phyloP scores from a whole-genome alignment of 176 grass and related monocot species.

The Eleusine coracana region DNA sequence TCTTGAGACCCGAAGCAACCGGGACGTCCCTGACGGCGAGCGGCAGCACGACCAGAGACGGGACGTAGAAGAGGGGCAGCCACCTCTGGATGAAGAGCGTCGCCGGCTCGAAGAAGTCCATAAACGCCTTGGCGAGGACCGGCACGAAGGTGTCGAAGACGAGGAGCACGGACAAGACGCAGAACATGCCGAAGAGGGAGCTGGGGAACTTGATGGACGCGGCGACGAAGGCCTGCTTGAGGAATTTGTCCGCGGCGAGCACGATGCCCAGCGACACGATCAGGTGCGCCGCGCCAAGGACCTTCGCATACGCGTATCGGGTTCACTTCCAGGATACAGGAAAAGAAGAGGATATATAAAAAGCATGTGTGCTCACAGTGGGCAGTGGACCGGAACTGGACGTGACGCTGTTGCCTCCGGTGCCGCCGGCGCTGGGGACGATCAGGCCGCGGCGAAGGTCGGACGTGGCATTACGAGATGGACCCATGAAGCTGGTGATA shows the following conservation, averaged over 20 bases:
- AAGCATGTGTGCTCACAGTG: slow-evolving; percentile 18
- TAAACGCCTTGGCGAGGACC: slow-evolving; percentile 56
- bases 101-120: slow-evolving; percentile 83
- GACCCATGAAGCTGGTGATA: slow-evolving; percentile 6
- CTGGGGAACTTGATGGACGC: slow-evolving; percentile 94
- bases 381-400: slow-evolving; percentile 13
- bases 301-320: slow-evolving; percentile 7
- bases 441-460: slow-evolving; percentile 19
- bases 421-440: slow-evolving; percentile 25
- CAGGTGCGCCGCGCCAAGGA: slow-evolving; percentile 59
- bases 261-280: slow-evolving; percentile 63
- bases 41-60: slow-evolving; percentile 81
- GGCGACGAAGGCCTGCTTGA: slow-evolving; percentile 68
- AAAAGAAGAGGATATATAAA: neutral
- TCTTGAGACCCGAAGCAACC: slow-evolving; percentile 76
- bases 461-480: neutral
- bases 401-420: neutral
- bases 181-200: slow-evolving; percentile 88
- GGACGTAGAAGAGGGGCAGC: slow-evolving; percentile 92
- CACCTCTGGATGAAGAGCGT: slow-evolving; percentile 86
- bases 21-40: slow-evolving; percentile 75
- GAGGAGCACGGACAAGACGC: slow-evolving; percentile 72
- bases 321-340: neutral
- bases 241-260: slow-evolving; percentile 65
- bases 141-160: slow-evolving; percentile 62